Conservation (phyloP, 2,329 filamentous ascomycete genomes). For the Neofusicoccum cordaticola region DNA sequence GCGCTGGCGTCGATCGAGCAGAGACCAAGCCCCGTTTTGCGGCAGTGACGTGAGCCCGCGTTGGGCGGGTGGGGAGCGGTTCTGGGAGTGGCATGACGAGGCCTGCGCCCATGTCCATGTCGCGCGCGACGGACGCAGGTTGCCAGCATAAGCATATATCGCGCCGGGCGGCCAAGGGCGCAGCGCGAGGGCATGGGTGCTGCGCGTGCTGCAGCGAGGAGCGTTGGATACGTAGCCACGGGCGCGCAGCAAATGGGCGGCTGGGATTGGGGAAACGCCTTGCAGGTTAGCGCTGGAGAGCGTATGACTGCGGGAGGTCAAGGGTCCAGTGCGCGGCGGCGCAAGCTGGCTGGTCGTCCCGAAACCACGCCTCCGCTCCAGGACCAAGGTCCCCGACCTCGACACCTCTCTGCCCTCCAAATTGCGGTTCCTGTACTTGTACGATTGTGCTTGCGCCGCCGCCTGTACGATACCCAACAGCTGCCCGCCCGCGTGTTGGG, state of each 20-base stretch:
- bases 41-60: conserved; percentile 17
- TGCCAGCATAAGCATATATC: conserved; percentile 8
- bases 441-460: background rate
- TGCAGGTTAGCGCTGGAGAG: background rate
- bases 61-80: conserved; percentile 12
- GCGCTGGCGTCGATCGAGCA: conserved; percentile 12
- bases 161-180: background rate
- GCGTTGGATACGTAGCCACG: background rate
- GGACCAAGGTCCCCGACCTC: background rate
- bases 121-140: background rate
- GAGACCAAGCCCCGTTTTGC: background rate
- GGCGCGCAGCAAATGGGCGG: background rate
- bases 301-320: background rate
- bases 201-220: background rate
- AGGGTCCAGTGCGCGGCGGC: background rate
- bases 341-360: conserved; percentile 12
- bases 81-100: conserved; percentile 10
- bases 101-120: background rate
- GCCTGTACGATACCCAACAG: background rate
- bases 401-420: conserved; percentile 3
- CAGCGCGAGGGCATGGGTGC: background rate
- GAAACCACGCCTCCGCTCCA: conserved; percentile 9
- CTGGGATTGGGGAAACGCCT: background rate
- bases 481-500: background rate
- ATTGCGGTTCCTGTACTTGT: conserved; percentile 5